Base-by-base conservation (phyloP, 768 basidiomycete species). In the Cystofilobasidium macerans region DNA sequence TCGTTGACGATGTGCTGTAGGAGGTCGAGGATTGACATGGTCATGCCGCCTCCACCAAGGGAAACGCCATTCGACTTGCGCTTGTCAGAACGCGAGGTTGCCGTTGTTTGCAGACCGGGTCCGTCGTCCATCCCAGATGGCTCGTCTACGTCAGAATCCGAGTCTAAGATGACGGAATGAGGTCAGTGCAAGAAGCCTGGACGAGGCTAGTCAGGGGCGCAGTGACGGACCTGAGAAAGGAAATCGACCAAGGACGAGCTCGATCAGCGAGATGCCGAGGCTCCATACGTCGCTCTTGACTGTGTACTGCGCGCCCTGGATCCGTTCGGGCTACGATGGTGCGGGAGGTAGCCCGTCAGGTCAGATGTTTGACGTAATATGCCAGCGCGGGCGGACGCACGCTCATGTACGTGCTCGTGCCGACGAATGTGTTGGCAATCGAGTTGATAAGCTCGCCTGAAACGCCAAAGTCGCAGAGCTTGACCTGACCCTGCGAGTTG, bases 241-340 rank as follows among this genome's bases (percentile, higher is more conserved):
- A 82, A 99, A 99, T 42, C 91, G 87, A 20, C 94, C 95, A 36
- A 94, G 83, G 0, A 92, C 95, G 47, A 99, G 84, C 78, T 99
- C 95, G 75, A 98, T 93, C 57, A 99, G 81, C 11, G 92, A 89
- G 73, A 99, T 91, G 35, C 95, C 95, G 51, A 98, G 83, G 0
- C 94, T 97, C 95, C 95, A 99, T 5, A 98, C 94, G 72, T 99
- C 95, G 4, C 93, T 97, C 77, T 98, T 98, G 77, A 99, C 94
- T 33, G 91, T 92, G 76, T 99, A 98, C 73, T 89, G 89, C 1
- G 91, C 91, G 58, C 95, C 95, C 78, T 98, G 94, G 79, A 99
- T 98, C 67, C 95, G 91, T 73, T 99, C 95, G 22, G 95, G 95
- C 95, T 99, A 36, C 7, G 18, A 5, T 30, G 18, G 28, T 57